phyloP scores from a whole-genome alignment of 2,329 filamentous ascomycete genomes.

The Beauveria brongniartii region DNA sequence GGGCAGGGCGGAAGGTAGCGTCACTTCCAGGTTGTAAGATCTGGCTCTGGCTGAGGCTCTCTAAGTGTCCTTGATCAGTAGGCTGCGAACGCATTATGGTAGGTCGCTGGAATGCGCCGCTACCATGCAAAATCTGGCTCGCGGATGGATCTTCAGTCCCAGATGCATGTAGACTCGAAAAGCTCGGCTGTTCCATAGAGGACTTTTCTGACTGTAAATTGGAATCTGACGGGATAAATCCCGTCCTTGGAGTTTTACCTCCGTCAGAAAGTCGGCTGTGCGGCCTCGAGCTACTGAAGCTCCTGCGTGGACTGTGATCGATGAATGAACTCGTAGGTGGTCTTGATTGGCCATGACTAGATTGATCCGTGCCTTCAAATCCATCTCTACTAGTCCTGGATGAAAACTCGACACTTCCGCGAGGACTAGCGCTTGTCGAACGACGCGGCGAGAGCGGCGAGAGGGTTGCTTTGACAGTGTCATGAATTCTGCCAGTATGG shows the following conservation, averaged over 20 bases:
- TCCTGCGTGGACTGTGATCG: constrained; percentile 44
- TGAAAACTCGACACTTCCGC: constrained; percentile 44
- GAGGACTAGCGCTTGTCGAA: constrained; percentile 41
- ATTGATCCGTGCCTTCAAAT: constrained; percentile 36
- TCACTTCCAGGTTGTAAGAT: not conserved
- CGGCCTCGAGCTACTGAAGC: constrained; percentile 54
- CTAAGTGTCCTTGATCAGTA: constrained; percentile 43
- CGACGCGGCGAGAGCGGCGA: constrained; percentile 39
- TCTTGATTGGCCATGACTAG: constrained; percentile 41
- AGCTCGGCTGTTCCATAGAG: constrained; percentile 62
- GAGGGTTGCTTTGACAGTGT: constrained; percentile 55
- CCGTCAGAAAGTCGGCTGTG: constrained; percentile 39
- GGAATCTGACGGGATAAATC: constrained; percentile 63
- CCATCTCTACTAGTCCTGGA: constrained; percentile 46
- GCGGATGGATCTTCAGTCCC: constrained; percentile 73
- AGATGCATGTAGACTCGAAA: constrained; percentile 62
- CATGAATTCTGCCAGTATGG: constrained; percentile 37
- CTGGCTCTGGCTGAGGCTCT: constrained; percentile 15
- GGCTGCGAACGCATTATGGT: constrained; percentile 44
- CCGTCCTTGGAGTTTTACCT: constrained; percentile 27
- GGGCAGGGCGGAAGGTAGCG: not conserved
- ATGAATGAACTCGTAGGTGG: constrained; percentile 31
- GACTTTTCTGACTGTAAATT: constrained; percentile 52
- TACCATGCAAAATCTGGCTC: constrained; percentile 81
- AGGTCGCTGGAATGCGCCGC: constrained; percentile 79